Evolutionary conservation across 2,329 filamentous ascomycete genomes (phyloP).

Genomic region (Clonostachys sp.): DNA sequence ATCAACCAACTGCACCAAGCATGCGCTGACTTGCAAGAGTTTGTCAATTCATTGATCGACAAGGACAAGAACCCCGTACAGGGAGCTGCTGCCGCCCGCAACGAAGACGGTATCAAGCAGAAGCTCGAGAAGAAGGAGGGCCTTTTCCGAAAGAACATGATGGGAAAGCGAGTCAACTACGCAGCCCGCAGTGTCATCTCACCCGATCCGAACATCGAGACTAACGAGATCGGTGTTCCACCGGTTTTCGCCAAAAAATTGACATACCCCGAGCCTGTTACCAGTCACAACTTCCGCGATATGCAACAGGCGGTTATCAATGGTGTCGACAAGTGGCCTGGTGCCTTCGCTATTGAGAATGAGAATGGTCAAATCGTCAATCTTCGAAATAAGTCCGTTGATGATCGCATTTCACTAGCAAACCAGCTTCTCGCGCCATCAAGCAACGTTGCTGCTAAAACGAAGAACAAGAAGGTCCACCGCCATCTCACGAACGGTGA

Average conservation of each 20-base stretch:
- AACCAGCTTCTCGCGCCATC: conserved; percentile 90
- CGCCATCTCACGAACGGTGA: conserved; percentile 95
- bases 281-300: conserved; percentile 93
- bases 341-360: conserved; percentile 90
- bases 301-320: conserved; percentile 96
- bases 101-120: conserved; percentile 95
- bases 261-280: conserved; percentile 95
- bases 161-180: conserved; percentile 99
- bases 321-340: conserved; percentile 88
- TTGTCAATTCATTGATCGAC: conserved; percentile 90
- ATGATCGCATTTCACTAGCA: conserved; percentile 84
- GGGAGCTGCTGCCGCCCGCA: conserved; percentile 70
- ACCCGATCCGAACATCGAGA: conserved; percentile 97
- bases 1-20: conserved; percentile 76
- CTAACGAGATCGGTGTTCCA: conserved; percentile 96
- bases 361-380: conserved; percentile 91
- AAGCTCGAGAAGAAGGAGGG: conserved; percentile 98
- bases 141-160: conserved; percentile 98
- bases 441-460: conserved; percentile 66
- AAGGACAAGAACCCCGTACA: conserved; percentile 79
- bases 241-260: conserved; percentile 96
- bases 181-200: conserved; percentile 97
- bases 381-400: conserved; percentile 78
- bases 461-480: conserved; percentile 92
- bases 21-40: conserved; percentile 80